phyloP scores from a whole-genome alignment of 306 rosid genomes.

The Arachis hypogaea region DNA sequence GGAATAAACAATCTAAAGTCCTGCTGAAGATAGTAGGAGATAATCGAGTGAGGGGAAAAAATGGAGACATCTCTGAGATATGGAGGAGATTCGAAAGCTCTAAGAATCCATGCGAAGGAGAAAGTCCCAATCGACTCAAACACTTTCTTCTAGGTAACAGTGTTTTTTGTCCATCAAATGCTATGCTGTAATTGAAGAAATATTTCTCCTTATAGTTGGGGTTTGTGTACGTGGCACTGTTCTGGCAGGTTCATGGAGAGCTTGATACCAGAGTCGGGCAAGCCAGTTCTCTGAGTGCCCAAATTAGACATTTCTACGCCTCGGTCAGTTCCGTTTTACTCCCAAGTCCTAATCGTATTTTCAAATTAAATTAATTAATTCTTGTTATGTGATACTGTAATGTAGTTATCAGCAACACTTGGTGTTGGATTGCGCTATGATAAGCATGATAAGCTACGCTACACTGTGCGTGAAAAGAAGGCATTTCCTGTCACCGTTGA shows the following conservation, averaged over 20 bases:
- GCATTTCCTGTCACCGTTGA: conserved; percentile 64
- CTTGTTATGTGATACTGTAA: background rate
- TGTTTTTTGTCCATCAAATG: background rate
- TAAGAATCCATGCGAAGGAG: conserved; percentile 78
- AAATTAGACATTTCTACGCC: conserved; percentile 65
- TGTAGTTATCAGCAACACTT: conserved; percentile 75
- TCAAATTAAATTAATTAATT: background rate
- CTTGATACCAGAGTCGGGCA: conserved; percentile 75
- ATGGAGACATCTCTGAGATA: conserved; percentile 93
- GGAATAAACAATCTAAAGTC: background rate
- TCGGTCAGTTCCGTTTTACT: conserved; percentile 48
- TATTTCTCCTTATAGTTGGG: too few relatives aligned
- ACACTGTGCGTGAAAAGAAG: conserved; percentile 68
- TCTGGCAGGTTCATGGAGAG: conserved; percentile 72
- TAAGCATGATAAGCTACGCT: conserved; percentile 59
- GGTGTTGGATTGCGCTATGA: conserved; percentile 72
- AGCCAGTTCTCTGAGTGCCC: conserved; percentile 55
- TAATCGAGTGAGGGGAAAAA: background rate
- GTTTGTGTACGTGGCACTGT: background rate
- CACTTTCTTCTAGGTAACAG: conserved; percentile 64
- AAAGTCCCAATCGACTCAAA: conserved; percentile 66
- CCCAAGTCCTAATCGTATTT: background rate
- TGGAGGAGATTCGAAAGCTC: conserved; percentile 64
- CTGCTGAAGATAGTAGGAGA: background rate
- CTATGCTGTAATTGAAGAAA: background rate